Base-by-base conservation (phyloP, 2,329 filamentous ascomycete genomes). In the Venturia oleaginea region DNA sequence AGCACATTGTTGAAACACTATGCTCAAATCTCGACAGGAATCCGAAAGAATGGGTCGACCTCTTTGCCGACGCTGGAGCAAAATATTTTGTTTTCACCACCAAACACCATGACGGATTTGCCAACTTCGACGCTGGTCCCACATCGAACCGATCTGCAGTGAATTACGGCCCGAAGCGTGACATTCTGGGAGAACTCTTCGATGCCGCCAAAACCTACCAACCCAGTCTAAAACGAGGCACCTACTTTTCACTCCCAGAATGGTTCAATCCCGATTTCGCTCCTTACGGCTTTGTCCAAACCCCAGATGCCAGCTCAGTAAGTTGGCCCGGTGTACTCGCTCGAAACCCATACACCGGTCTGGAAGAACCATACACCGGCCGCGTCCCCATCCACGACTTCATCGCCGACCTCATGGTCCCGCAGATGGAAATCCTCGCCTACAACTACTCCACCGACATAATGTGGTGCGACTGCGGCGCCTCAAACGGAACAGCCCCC, bases 21-120 rank as follows among this genome's bases (percentile, higher is more conserved):
- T 51, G 67, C 38, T 37, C 6, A 59, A 19, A 15, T 37, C 3
- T 37, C 32, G 27, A 27, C 2, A 51, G 46, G 34, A 75, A 83
- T 67, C 77, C 83, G 0, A 83, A 81, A 63, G 79, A 76, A 42
- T 83, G 81, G 80, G 79, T 83, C 1, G 80, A 83, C 67, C 75
- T 83, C 0, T 79, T 83, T 64, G 77, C 79, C 2, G 80, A 81
- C 42, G 76, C 81, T 1, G 81, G 81, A 8, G 81, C 81, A 7
- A 77, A 79, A 24, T 76, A 81, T 70, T 78, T 79, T 68, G 75
- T 80, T 1, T 72, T 77, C 63, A 73, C 76, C 6, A 75, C 72
- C 64, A 81, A 81, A 67, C 78, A 80, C 65, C 78, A 80, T 66
- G 78, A 80, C 66, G 78, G 79, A 6, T 80, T 76, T 66, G 76